Evolutionary conservation across 164 flowering plant genomes (phyloP).

Genomic region (Vitis riparia): DNA sequence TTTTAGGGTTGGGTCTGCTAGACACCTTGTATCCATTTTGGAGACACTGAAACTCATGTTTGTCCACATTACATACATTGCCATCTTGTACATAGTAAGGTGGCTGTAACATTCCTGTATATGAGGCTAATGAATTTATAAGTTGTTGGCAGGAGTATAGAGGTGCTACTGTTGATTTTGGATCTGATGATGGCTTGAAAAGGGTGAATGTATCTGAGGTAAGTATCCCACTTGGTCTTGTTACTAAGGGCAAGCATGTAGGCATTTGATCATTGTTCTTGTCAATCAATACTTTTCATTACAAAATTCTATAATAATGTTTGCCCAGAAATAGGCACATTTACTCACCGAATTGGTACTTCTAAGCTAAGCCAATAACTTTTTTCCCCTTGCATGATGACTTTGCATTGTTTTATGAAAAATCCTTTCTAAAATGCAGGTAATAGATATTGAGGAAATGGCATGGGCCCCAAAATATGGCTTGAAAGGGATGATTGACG

Average conservation of each 20-base stretch:
- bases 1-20: too few relatives aligned
- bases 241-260: neutral
- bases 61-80: neutral
- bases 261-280: too few relatives aligned
- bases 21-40: too few relatives aligned
- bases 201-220: conserved; percentile 72
- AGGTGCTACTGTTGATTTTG: conserved; percentile 55
- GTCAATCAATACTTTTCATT: too few relatives aligned
- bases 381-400: too few relatives aligned
- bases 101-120: neutral
- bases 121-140: conserved; percentile 6
- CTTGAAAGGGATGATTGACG: conserved; percentile 97
- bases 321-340: neutral
- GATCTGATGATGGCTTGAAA: conserved; percentile 47
- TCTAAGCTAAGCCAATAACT: too few relatives aligned
- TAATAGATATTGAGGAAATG: conserved; percentile 96
- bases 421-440: conserved; percentile 36
- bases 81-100: neutral
- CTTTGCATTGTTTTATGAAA: neutral
- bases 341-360: neutral
- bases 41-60: too few relatives aligned
- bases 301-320: too few relatives aligned
- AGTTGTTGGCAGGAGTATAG: conserved; percentile 36
- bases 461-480: conserved; percentile 99
- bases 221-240: conserved; percentile 6